phyloP scores from a whole-genome alignment of 805 yeast genomes.

The Candida saitoana region DNA sequence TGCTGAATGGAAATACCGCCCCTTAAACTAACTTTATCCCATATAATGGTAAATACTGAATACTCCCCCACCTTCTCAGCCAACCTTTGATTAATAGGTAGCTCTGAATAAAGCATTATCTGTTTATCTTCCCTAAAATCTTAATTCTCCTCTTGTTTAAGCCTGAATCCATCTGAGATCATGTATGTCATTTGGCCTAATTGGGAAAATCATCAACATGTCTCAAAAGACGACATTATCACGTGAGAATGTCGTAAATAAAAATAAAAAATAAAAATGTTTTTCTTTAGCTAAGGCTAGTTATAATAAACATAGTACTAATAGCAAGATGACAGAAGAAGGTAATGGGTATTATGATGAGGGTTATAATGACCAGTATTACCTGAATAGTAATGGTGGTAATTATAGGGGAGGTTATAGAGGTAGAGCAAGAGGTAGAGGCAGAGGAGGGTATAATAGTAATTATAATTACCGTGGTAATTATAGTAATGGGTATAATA shows the following conservation, averaged over 20 bases:
- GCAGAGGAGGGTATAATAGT: slow-evolving; percentile 4
- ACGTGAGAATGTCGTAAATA: slow-evolving; percentile 2
- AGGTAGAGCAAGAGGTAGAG: slow-evolving; percentile 3
- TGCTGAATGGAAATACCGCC: not conserved
- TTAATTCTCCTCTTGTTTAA: too few relatives aligned
- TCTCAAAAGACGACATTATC: not conserved
- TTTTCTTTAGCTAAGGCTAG: too few relatives aligned
- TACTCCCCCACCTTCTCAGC: not conserved
- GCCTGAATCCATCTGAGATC: not conserved
- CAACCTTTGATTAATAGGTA: not conserved
- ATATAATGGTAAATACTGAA: not conserved
- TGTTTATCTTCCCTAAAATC: too few relatives aligned
- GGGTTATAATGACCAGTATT: slow-evolving; percentile 3
- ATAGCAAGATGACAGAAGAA: slow-evolving; percentile 6
- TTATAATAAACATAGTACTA: too few relatives aligned
- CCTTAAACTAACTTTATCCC: not conserved
- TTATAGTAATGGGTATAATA: slow-evolving; percentile 10
- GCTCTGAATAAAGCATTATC: too few relatives aligned
- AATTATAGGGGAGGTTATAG: slow-evolving; percentile 5
- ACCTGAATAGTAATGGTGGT: slow-evolving; percentile 3
- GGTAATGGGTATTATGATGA: slow-evolving; percentile 3
- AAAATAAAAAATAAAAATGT: too few relatives aligned
- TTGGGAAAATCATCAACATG: not conserved
- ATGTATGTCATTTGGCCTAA: not conserved
- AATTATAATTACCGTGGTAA: slow-evolving; percentile 4